Evolutionary conservation across 306 rosid species (phyloP), one percentile per base, ranked within the genome.

Genomic region (Clitoria ternatea): DNA sequence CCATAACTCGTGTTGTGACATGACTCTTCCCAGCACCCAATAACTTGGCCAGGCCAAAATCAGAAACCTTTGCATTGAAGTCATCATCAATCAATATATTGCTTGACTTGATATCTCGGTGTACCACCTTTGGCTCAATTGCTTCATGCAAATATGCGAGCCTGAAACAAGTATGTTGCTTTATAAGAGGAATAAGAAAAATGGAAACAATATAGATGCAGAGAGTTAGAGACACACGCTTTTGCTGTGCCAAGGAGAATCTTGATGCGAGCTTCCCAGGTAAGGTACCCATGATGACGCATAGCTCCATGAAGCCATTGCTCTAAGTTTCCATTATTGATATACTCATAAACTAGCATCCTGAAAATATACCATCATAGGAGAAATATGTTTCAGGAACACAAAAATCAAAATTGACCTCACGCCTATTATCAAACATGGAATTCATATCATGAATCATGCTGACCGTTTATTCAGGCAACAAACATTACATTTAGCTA

Each of bases 291-390:
- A 79, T 93, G 92, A 65, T 90, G 93, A 45, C 92, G 91, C 98
- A 93, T 90, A 15, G 90, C 98, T 79, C 93, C 97, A 71, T 93
- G 98, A 66, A 93, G 93, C 98, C 98, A 93, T 70, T 88, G 97
- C 79, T 93, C 98, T 73, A 93, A 81, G 80, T 90, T 93, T 85
- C 98, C 98, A 82, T 88, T 93, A 77, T 87, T 90, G 67, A 90
- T 93, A 47, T 88, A 93, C 90, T 93, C 98, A 50, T 93, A 93
- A 18, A 90, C 96, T 74, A 93, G 52, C 72, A 93, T 86, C 82
- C 97, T 93, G 89, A 68, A 77, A 80, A 74, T 59, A 72, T 24
- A 75, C 32, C 65, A 39, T 2, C 17, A 67, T 3, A 45, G 54
- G 30, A 45, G 30, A 65, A 76, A 66, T 15, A 66, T 53, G 17